Percentiles rank a stretch among this genome's conserved stretches.
Conservation (phyloP, 1,284 basidiomycete genomes). For the Coriolopsis trogii region DNA sequence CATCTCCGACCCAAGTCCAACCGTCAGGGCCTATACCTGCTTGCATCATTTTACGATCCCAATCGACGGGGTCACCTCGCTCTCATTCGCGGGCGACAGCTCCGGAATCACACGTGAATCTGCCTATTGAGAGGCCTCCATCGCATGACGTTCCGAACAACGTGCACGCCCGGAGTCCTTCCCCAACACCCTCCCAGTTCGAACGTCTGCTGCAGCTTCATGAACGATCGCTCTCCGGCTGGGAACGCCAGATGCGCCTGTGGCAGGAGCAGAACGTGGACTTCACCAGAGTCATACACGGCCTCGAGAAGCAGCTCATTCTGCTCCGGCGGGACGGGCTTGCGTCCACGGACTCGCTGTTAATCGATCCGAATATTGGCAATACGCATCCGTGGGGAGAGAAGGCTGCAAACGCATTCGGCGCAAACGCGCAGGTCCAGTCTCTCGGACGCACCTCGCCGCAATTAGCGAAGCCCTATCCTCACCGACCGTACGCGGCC, state of each 20-base stretch:
- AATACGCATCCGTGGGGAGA: too few species aligned
- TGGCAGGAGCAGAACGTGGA: constrained; percentile 6
- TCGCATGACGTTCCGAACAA: too few species aligned
- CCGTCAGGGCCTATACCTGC: too few species aligned
- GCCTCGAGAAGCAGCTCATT: constrained; percentile 6
- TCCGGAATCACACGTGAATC: too few species aligned
- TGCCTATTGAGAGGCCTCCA: too few species aligned
- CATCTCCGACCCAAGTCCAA: too few species aligned
- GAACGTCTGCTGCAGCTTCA: neutral
- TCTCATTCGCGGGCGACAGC: too few species aligned
- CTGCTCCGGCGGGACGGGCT: neutral
- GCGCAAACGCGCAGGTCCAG: constrained; percentile 1
- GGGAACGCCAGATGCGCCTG: neutral
- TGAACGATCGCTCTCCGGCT: constrained; percentile 2
- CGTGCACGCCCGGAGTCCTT: too few species aligned
- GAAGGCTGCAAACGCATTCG: too few species aligned
- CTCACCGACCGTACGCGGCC: constrained; percentile 12
- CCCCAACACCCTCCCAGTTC: too few species aligned
- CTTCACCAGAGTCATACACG: neutral
- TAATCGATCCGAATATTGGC: neutral
- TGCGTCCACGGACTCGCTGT: neutral
- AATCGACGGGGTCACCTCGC: too few species aligned
- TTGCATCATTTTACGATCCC: too few species aligned
- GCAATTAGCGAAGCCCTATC: constrained; percentile 8
- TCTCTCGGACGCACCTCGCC: neutral